Evolutionary conservation across 2,329 filamentous ascomycete genomes (phyloP).

Genomic region (Arthroderma sp.): DNA sequence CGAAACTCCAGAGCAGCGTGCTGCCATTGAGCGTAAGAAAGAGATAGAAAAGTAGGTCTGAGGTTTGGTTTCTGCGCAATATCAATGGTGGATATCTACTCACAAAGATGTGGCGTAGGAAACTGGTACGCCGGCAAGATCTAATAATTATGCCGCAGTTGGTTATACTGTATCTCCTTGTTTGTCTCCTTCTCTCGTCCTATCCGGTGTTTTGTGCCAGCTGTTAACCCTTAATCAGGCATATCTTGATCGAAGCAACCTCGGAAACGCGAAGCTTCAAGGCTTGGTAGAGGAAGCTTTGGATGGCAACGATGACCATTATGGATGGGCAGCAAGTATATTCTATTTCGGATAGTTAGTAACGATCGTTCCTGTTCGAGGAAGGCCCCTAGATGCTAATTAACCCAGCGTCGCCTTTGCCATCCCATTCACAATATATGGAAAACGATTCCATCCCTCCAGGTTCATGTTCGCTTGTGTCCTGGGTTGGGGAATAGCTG

Average conservation of each 20-base stretch:
- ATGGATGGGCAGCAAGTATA: conserved; percentile 10
- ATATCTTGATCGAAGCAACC: conserved; percentile 10
- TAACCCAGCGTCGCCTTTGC: conserved; percentile 7
- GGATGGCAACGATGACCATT: conserved; percentile 6
- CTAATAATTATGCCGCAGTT: conserved; percentile 11
- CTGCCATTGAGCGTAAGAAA: neutral
- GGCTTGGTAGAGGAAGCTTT: conserved; percentile 8
- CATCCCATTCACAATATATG: conserved; percentile 9
- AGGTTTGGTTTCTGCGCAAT: neutral
- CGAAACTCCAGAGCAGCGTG: neutral
- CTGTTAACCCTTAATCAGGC: conserved; percentile 4
- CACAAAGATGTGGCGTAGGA: conserved; percentile 2
- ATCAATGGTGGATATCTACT: neutral
- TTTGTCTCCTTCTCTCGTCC: neutral
- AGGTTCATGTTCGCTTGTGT: conserved; percentile 10
- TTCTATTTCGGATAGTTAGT: conserved; percentile 12
- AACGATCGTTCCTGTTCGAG: neutral
- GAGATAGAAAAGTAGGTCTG: conserved; percentile 8
- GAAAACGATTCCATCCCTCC: conserved; percentile 9
- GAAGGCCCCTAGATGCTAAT: neutral
- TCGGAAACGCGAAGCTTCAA: conserved; percentile 10
- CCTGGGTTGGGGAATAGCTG: conserved; percentile 42
- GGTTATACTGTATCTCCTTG: conserved; percentile 8
- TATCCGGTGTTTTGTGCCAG: neutral
- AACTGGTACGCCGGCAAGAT: conserved; percentile 10